These are phyloP conservation scores for Leccinum subgranulosum DNA, from an alignment of 768 basidiomycete genomes.

Conservation along the genomic window DNA sequence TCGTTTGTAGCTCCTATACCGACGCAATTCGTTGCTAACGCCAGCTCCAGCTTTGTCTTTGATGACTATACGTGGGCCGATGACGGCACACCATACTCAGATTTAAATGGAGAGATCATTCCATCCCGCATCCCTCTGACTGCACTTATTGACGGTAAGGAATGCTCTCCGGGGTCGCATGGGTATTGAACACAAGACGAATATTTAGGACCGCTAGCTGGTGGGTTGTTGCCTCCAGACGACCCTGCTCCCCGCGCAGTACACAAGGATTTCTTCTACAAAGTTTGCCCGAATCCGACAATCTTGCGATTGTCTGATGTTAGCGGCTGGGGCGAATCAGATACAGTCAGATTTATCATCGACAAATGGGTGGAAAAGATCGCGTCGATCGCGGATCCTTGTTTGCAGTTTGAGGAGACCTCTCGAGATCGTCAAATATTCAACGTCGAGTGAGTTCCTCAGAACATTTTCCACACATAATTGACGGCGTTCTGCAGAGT, in stretches of 20 bases:
- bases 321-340: slow-evolving; percentile 12
- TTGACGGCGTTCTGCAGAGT: slow-evolving; percentile 21
- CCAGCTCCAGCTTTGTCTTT: slow-evolving; percentile 35
- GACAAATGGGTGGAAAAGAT: slow-evolving; percentile 37
- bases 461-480: background rate
- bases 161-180: background rate
- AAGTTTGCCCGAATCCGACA: slow-evolving; percentile 36
- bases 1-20: slow-evolving; percentile 24
- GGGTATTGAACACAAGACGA: background rate
- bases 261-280: slow-evolving; percentile 33
- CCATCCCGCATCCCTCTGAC: slow-evolving; percentile 38
- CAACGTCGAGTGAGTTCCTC: slow-evolving; percentile 10
- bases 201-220: slow-evolving; percentile 35
- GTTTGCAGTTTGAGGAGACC: slow-evolving; percentile 34
- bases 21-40: background rate
- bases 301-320: slow-evolving; percentile 30
- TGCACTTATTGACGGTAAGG: slow-evolving; percentile 34
- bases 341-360: slow-evolving; percentile 30
- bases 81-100: slow-evolving; percentile 33
- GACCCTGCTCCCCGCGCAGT: slow-evolving; percentile 34
- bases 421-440: slow-evolving; percentile 18
- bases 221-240: slow-evolving; percentile 30
- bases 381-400: slow-evolving; percentile 32
- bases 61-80: slow-evolving; percentile 41
- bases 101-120: slow-evolving; percentile 33